Base-by-base conservation (phyloP, 2,329 filamentous ascomycete species). In the Colletotrichum cereale region DNA sequence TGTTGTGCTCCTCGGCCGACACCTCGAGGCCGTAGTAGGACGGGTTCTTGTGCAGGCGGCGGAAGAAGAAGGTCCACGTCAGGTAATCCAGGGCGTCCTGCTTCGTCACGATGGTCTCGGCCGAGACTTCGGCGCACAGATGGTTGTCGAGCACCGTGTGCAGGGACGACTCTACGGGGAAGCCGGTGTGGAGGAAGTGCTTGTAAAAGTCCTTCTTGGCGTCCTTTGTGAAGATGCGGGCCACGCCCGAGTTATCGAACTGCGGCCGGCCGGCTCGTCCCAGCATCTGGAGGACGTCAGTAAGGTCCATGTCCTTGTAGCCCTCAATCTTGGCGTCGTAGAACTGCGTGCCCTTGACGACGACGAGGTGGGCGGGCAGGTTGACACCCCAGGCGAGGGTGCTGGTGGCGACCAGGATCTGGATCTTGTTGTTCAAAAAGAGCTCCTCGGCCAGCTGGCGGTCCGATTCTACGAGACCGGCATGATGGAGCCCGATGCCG, bases 41-140 rank as follows among this genome's bases (percentile, higher is more conserved):
- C 1, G 96, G 96, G 77, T 99, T 99, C 86, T 99, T 99, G 85
- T 99, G 96, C 48, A 99, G 84, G 14, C 96, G 89, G 3, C 97
- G 90, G 88, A 99, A 99, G 88, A 99, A 99, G 85, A 99, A 99
- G 0, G 97, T 99, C 96, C 97, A 99, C 0, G 96, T 99, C 64
- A 99, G 84, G 79, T 99, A 99, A 81, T 99, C 97, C 5, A 99
- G 88, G 0, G 96, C 96, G 82, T 99, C 96, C 82, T 99, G 96
- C 82, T 98, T 98, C 11, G 95, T 97, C 40, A 92, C 86, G 62
- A 99, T 93, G 0, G 96, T 99, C 75, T 94, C 95, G 0, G 96
- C 94, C 0, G 95, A 97, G 7, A 98, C 91, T 83, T 99, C 96
- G 71, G 96, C 96, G 73, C 95, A 92, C 80, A 99, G 87, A 87